Evolutionary conservation across 2,329 filamentous ascomycete genomes (phyloP).

Genomic region (Plectosphaerella sp.): DNA sequence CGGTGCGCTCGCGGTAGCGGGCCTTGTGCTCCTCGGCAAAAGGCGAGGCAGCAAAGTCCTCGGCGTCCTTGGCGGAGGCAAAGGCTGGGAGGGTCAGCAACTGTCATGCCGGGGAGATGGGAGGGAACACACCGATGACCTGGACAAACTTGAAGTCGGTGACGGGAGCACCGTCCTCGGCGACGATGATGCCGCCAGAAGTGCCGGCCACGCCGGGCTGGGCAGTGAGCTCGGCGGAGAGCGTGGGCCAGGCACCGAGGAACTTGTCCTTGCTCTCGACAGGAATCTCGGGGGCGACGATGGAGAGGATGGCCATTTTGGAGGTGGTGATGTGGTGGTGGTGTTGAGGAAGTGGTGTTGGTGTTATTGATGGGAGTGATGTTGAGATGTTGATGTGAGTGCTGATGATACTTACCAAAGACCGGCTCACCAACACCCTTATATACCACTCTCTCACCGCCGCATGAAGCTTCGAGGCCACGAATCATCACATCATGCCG

Average conservation of each 20-base stretch:
- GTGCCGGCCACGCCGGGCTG: constrained; percentile 6
- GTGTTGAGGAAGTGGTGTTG: no score
- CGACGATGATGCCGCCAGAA: constrained; percentile 4
- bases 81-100: constrained; percentile 4
- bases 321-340: not conserved
- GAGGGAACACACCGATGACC: not conserved
- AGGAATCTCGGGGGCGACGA: constrained; percentile 3
- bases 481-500: no score
- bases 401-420: no score
- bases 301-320: constrained; percentile 7
- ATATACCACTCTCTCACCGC: no score
- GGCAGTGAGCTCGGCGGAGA: constrained; percentile 3
- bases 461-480: no score
- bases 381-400: no score
- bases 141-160: constrained; percentile 9
- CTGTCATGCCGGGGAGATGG: no score
- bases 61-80: constrained; percentile 2
- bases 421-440: no score
- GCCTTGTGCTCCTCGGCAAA: constrained; percentile 5
- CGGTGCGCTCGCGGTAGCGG: not conserved
- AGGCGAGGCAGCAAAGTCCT: constrained; percentile 4
- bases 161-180: constrained; percentile 1
- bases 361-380: no score
- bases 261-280: constrained; percentile 9
- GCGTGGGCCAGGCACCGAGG: constrained; percentile 3